Evolutionary conservation across 352 stramenopile genomes (phyloP), one percentile per base, ranked within the genome.

Genomic region (Phytophthora vignae): DNA sequence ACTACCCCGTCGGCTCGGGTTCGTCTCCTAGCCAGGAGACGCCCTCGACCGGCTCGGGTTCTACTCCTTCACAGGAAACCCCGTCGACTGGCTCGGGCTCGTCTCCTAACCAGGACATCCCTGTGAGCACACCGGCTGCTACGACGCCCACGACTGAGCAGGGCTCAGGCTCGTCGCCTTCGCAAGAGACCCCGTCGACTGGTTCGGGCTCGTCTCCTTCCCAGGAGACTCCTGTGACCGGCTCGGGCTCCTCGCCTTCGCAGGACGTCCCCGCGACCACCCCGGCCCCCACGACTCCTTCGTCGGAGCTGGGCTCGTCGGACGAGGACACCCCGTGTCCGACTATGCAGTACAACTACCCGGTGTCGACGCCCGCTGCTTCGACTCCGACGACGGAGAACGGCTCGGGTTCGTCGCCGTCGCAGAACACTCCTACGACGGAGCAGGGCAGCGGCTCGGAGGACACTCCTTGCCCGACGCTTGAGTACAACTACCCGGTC

Each of bases 271-370:
- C 70, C 60, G 17, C 19, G 14, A 19, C 40, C 14, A 69, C 67
- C n/a, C 55, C 60, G 14, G 61, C 55, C 8, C 12, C 38, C 2
- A 55, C 60, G 3, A 67, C 67, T 0, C 57, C 61, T 10, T 60
- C 56, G 3, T 49, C 55, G 21, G 46, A 58, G 33, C 6, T 46
- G 22, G 60, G 50, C 5, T 68, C 60, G 3, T 15, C 8, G 10
- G 15, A 9, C 40, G 62, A 76, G 52, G 46, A 53, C 46, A 53
- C 46, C 6, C 67, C 67, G 36, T 76, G 68, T 49, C 68, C 74
- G 1, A 74, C 74, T 5, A 44, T 81, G 0, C 17, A 69, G 63
- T 81, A 81, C 61, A 81, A 74, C 58, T 77, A 79, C 59, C 58
- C 36, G 40, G 49, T 67, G 40, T 40, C 49, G 3, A 71, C 65